Conservation (phyloP, 202 grass and related monocot species). For the Setaria italica region DNA sequence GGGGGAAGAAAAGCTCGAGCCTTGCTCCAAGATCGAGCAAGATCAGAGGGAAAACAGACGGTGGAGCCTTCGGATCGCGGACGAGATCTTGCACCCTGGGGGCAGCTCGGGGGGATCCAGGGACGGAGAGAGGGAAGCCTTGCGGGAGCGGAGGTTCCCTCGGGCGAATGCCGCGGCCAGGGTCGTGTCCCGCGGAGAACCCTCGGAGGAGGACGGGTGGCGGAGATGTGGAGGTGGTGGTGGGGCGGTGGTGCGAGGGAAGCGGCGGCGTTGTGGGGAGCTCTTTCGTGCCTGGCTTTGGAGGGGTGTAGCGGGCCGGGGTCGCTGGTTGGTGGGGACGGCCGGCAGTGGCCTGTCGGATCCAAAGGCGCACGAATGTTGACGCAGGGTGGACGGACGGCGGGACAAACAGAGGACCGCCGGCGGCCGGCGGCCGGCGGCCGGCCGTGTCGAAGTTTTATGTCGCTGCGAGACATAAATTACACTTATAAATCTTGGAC, state of each 20-base stretch:
- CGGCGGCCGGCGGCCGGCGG: too few species aligned
- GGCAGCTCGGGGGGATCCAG: constrained; percentile 6
- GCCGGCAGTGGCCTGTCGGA: constrained; percentile 5
- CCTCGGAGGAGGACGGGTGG: background rate
- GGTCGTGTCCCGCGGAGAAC: constrained; percentile 36
- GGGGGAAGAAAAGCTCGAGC: background rate
- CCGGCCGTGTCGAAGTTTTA: too few species aligned
- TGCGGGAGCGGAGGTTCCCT: background rate
- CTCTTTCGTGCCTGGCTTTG: background rate
- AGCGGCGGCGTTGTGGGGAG: constrained; percentile 3
- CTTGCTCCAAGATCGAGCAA: constrained; percentile 27
- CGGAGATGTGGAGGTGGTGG: constrained; percentile 7
- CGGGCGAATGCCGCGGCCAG: constrained; percentile 37
- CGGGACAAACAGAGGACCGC: background rate
- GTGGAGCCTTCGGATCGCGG: constrained; percentile 16
- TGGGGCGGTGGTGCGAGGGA: constrained; percentile 6
- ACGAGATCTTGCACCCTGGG: constrained; percentile 27
- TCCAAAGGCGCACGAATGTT: background rate
- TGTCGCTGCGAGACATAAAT: too few species aligned
- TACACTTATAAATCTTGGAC: too few species aligned
- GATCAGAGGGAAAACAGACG: background rate
- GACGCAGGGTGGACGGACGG: background rate
- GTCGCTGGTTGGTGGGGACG: background rate
- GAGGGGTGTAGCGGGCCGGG: background rate
- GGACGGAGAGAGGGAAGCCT: constrained; percentile 8